Conservation (phyloP, 1,284 basidiomycete genomes). For the Vanrija sp. region DNA sequence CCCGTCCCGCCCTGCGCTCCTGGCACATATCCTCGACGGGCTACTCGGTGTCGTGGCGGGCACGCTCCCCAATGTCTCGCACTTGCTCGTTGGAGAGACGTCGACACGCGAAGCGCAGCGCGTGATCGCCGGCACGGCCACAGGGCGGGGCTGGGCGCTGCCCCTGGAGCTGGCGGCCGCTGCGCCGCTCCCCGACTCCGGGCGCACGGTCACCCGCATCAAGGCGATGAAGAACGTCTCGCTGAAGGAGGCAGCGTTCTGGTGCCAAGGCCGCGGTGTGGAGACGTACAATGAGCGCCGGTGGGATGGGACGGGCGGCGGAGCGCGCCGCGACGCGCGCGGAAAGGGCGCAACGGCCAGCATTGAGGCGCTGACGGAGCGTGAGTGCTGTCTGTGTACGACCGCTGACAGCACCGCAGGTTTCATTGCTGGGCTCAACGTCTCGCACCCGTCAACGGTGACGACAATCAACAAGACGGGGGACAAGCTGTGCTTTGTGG, state of each 20-base stretch:
- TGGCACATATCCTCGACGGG: conserved; percentile 63
- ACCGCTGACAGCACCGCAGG: conserved; percentile 51
- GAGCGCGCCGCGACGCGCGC: conserved; percentile 47
- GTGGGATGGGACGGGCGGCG: conserved; percentile 45
- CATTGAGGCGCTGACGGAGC: conserved; percentile 68
- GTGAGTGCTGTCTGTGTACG: conserved; percentile 47
- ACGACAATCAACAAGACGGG: conserved; percentile 81
- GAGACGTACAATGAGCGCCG: conserved; percentile 70
- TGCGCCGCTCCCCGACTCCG: neutral
- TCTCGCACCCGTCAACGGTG: conserved; percentile 82
- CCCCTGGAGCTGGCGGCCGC: conserved; percentile 63
- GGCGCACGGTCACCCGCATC: conserved; percentile 55
- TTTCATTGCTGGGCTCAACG: conserved; percentile 75
- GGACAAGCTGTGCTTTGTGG: conserved; percentile 70
- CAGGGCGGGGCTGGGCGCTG: conserved; percentile 74
- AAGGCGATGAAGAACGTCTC: conserved; percentile 71
- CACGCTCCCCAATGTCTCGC: conserved; percentile 59
- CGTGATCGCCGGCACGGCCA: conserved; percentile 68
- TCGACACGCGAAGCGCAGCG: conserved; percentile 74
- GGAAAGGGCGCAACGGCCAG: conserved; percentile 52
- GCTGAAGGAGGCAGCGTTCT: conserved; percentile 64
- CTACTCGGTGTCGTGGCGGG: conserved; percentile 66
- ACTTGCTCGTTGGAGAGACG: conserved; percentile 75
- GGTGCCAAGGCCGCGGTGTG: conserved; percentile 28
- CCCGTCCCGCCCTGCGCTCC: conserved; percentile 64